Evolutionary conservation across 2,329 filamentous ascomycete genomes (phyloP).

Genomic region (Meredithiella fracta): DNA sequence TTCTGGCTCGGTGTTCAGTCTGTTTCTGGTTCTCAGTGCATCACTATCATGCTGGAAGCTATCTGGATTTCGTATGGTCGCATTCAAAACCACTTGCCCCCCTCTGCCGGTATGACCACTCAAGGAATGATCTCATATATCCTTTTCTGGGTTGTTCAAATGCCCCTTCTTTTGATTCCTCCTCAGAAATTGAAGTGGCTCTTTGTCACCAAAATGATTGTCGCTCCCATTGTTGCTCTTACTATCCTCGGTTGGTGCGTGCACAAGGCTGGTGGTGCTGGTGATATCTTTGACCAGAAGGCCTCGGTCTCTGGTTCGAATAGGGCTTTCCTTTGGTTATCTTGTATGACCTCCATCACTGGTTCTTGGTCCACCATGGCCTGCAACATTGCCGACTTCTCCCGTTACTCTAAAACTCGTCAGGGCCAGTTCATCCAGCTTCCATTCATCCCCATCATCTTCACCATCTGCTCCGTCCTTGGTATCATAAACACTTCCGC

Average conservation of each 20-base stretch:
- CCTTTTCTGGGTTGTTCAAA: conserved; percentile 31
- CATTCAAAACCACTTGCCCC: conserved; percentile 25
- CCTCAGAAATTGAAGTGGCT: conserved; percentile 28
- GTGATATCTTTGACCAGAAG: conserved; percentile 15
- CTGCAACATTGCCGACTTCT: conserved; percentile 32
- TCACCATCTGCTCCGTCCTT: conserved; percentile 29
- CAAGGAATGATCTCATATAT: conserved; percentile 28
- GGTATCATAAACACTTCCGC: conserved; percentile 33
- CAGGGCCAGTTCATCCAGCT: conserved; percentile 31
- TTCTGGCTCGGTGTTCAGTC: conserved; percentile 33
- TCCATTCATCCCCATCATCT: conserved; percentile 31
- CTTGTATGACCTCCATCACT: conserved; percentile 30
- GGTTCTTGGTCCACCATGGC: conserved; percentile 32
- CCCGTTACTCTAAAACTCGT: conserved; percentile 24
- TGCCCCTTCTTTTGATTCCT: conserved; percentile 27
- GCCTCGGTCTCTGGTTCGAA: conserved; percentile 19
- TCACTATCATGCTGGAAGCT: conserved; percentile 21
- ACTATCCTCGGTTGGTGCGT: conserved; percentile 25
- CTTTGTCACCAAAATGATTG: conserved; percentile 25
- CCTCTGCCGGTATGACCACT: conserved; percentile 20
- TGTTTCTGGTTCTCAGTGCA: conserved; percentile 17
- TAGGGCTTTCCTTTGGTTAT: conserved; percentile 26
- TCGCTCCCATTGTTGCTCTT: conserved; percentile 15
- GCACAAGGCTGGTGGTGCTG: conserved; percentile 13
- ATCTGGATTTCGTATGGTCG: conserved; percentile 26